A percentile compares a stretch with the other conserved stretches of the same genome.
phyloP scores from a whole-genome alignment of 805 yeast genomes.

The Candida cerambycidarum region DNA sequence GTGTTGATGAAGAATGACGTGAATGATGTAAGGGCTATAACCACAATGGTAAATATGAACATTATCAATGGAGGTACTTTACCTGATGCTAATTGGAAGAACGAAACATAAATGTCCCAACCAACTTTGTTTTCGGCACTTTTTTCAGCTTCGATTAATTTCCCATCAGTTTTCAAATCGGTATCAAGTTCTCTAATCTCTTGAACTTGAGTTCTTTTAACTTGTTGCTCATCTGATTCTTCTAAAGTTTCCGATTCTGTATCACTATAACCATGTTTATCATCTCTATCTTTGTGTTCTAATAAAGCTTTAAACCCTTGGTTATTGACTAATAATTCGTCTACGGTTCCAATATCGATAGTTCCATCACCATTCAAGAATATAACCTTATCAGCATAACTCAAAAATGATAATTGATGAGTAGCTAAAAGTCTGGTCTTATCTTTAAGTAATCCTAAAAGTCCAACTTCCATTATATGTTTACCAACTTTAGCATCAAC shows the following conservation, averaged over 20 bases:
- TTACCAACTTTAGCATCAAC: constrained; percentile 36
- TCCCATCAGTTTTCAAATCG: constrained; percentile 27
- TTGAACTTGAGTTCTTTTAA: not conserved
- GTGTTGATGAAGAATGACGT: constrained; percentile 60
- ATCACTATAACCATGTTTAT: constrained; percentile 20
- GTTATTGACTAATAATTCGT: constrained; percentile 22
- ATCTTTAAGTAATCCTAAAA: constrained; percentile 23
- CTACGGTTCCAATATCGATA: constrained; percentile 27
- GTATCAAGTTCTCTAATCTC: constrained; percentile 18
- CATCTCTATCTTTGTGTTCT: constrained; percentile 11
- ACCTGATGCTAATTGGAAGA: constrained; percentile 57
- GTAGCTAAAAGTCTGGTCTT: constrained; percentile 33
- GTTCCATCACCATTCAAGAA: constrained; percentile 31
- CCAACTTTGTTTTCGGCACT: constrained; percentile 57
- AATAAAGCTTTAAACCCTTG: constrained; percentile 24
- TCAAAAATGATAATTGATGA: constrained; percentile 30
- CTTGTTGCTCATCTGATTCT: not conserved
- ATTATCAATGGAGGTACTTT: constrained; percentile 27
- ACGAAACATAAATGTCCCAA: constrained; percentile 47
- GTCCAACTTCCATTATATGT: constrained; percentile 29
- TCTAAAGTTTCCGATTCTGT: not conserved
- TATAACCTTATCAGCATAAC: constrained; percentile 26
- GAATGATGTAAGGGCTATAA: constrained; percentile 38
- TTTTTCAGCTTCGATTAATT: constrained; percentile 47
- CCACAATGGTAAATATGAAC: constrained; percentile 21